Base-by-base conservation (phyloP, 2,329 filamentous ascomycete species). In the Exophiala mesophila region DNA sequence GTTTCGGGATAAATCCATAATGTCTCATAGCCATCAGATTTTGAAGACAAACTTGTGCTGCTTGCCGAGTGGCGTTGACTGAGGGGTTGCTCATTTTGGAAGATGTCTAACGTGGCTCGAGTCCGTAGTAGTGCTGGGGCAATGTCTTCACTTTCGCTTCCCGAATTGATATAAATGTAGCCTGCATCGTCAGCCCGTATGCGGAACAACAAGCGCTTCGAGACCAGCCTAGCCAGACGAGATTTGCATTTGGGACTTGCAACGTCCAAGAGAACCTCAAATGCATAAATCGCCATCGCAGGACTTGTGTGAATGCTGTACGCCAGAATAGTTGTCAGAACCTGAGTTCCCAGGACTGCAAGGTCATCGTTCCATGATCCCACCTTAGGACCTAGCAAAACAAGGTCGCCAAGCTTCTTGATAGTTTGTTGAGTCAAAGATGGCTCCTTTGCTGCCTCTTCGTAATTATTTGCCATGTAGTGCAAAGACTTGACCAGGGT, bases 111-210 rank as follows among this genome's bases (percentile, higher is more conserved):
- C 5, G 72, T 71, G 35, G 76, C 74, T 18, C 70, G 58, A 4
- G 75, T 80, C 26, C 88, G 80, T 53, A 80, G 83, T 7, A 95
- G 68, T 5, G 82, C 74, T 12, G 79, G 74, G 19, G 88, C 86
- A 17, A 95, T 69, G 39, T 78, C 79, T 51, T 83, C 78, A 19
- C 80, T 83, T 59, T 94, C 87, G 2, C 83, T 78, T 20, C 78
- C 76, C 23, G 77, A 66, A 5, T 80, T 80, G 39, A 95, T 69
- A 44, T 83, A 87, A 3, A 96, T 75, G 32, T 82, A 77, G 52
- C 89, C 79, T 7, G 83, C 79, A 60, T 84, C 87, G 63, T 95
- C 88, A 16, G 88, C 87, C 45, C 89, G 78, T 20, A 96, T 68
- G 31, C 89, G 80, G 59, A 94, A 90, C 2, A 96, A 69, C 31